Percentiles rank a stretch among this genome's conserved stretches.
These are phyloP conservation scores for Parsonsia alboflavescens DNA, from an alignment of 257 asterid genomes.

Conservation along the genomic window DNA sequence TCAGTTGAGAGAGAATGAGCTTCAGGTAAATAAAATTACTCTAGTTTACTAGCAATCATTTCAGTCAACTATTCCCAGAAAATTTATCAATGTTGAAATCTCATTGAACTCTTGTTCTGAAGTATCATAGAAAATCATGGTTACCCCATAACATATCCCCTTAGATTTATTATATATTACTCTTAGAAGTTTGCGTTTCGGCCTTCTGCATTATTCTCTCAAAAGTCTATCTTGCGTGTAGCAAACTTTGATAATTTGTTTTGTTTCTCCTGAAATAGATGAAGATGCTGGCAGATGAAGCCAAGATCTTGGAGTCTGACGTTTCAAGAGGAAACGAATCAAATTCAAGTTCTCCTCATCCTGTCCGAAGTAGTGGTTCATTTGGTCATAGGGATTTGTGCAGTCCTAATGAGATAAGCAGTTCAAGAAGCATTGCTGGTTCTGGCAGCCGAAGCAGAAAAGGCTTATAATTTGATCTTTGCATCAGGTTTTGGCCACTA, in stretches of 20 bases:
- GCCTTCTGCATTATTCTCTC: not conserved
- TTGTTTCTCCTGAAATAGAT: constrained; percentile 44
- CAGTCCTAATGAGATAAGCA: constrained; percentile 36
- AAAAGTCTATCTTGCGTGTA: not conserved
- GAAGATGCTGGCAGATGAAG: constrained; percentile 70
- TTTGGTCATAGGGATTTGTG: constrained; percentile 58
- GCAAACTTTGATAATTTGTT: not conserved
- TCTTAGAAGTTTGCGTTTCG: not conserved
- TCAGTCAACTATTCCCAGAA: not conserved
- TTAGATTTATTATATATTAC: not conserved
- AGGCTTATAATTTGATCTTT: constrained; percentile 26
- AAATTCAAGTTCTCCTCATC: constrained; percentile 52
- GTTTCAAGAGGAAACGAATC: constrained; percentile 37
- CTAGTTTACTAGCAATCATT: not conserved
- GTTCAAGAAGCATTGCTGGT: constrained; percentile 25
- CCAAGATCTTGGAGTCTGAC: constrained; percentile 52
- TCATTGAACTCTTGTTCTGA: not conserved
- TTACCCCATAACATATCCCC: not conserved
- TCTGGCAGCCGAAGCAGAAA: constrained; percentile 50
- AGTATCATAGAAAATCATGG: not conserved
- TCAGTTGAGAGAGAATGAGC: constrained; percentile 84
- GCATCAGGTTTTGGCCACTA: not conserved
- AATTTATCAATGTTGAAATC: not conserved
- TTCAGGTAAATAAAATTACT: constrained; percentile 44
- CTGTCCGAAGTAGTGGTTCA: constrained; percentile 43